These are phyloP conservation scores for Takashimella koratensis DNA, from an alignment of 1,284 basidiomycete genomes.

Conservation along the genomic window DNA sequence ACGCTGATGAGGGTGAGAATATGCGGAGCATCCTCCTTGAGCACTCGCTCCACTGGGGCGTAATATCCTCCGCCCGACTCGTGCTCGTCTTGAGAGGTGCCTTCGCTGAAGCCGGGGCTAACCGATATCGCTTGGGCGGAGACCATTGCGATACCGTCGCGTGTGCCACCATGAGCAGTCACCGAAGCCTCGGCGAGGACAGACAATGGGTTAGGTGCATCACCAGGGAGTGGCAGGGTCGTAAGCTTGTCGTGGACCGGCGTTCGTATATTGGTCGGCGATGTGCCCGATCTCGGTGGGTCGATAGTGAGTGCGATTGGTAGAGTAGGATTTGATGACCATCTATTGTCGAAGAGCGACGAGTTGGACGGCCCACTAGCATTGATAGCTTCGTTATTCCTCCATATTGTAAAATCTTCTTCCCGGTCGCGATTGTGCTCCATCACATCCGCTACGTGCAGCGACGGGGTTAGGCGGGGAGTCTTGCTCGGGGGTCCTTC, in stretches of 20 bases:
- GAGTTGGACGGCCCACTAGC: neutral
- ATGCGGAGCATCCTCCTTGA: conserved; percentile 31
- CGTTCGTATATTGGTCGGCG: neutral
- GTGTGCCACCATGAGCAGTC: conserved; percentile 1
- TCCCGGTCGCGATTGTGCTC: conserved; percentile 1
- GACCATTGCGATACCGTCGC: neutral
- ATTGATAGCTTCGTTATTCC: neutral
- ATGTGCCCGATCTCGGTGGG: neutral
- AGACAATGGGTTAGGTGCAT: conserved; percentile 26
- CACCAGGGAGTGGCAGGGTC: conserved; percentile 30
- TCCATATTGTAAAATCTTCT: neutral
- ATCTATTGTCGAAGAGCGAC: neutral
- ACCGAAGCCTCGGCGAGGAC: conserved; percentile 27
- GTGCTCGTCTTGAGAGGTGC: neutral
- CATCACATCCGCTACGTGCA: neutral
- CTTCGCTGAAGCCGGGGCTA: neutral
- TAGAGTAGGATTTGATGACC: neutral
- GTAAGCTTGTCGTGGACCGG: conserved; percentile 15
- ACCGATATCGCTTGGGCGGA: neutral
- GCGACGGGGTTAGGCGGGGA: neutral
- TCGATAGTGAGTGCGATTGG: neutral
- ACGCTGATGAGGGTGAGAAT: conserved; percentile 28
- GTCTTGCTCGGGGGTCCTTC: neutral
- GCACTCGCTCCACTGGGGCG: conserved; percentile 18
- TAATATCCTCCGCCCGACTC: conserved; percentile 20